Base-by-base conservation (phyloP, 208 protist genomes). In the Acanthamoeba culbertsoni region DNA sequence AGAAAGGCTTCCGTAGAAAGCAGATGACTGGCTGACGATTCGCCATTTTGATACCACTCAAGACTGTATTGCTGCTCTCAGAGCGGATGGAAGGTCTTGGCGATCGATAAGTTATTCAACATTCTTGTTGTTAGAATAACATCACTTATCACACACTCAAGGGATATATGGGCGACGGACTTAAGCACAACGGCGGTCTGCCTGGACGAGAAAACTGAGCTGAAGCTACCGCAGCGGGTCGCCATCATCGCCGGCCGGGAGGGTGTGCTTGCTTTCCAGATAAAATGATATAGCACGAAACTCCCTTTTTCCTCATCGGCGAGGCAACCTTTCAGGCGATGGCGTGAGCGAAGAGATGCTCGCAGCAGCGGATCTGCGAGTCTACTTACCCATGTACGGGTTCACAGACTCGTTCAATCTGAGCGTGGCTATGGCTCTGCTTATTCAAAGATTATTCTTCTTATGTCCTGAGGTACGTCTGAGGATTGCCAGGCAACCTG, bases 351-450 rank as follows among this genome's bases (percentile, higher is more conserved):
- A 65, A 23, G 68, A 82, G 86, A 92, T 92, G 86, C 68, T 92
- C 8, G 12, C 14, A 33, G 86, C 71, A 28, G 86, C 86, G 31
- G 57, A 68, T n/a, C 16, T 23, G 40, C 51, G 86, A 26, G 35
- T 92, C 31, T 92, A 92, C 26, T 28, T 92, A 10, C 86, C 86
- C 45, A 73, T 92, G 59, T 75, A 92, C 28, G 86, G 86, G 26
- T 92, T 92, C 48, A 92, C 45, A 48, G 86, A 92, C 35, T 92
- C 86, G 43, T 79, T 92, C 68, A 92, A 92, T 33, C 57, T 92
- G 59, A 92, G 86, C 86, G 86, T 92, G 1, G 86, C 86, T 2
- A 79, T 59, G 43, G 86, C 86, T 12, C 57, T 92, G 26, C 45
- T 92, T 42, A 31, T 92, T 26, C 86, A 92, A 31, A 23, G 68